These are phyloP conservation scores for Fonsecaea multimorphosa DNA, from an alignment of 2,329 filamentous ascomycete genomes.

Conservation along the genomic window DNA sequence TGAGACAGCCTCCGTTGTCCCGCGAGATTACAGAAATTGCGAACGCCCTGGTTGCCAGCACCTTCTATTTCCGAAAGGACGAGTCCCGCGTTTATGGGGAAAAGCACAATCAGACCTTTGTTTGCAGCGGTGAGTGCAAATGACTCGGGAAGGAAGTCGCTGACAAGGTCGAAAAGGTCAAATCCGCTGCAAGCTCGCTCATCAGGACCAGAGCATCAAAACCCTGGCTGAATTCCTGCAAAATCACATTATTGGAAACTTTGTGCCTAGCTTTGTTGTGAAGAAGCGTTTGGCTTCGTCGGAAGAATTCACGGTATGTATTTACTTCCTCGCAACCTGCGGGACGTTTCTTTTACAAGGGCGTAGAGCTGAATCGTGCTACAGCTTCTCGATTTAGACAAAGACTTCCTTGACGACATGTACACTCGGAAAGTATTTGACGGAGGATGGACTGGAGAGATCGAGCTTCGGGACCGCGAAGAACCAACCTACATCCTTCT, in stretches of 20 bases:
- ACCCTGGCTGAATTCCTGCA: background rate
- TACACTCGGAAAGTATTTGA: constrained; percentile 1
- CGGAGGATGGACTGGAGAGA: background rate
- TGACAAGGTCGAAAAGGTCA: background rate
- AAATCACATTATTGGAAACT: background rate
- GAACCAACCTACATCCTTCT: background rate
- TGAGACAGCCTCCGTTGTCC: background rate
- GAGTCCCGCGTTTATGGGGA: background rate
- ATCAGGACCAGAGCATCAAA: constrained; percentile 4
- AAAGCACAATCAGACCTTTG: background rate
- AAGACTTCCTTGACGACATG: background rate
- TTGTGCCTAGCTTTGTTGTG: background rate
- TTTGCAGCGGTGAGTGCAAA: background rate
- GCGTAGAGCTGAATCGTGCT: background rate
- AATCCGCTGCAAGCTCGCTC: background rate
- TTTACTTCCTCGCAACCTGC: background rate
- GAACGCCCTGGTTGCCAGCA: background rate
- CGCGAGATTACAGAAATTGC: background rate
- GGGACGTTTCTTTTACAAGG: background rate
- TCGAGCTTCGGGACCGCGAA: background rate
- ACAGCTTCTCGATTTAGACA: background rate
- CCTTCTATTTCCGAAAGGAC: constrained; percentile 2
- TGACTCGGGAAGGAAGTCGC: background rate
- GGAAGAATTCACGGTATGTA: background rate
- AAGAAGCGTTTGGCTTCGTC: background rate